Evolutionary conservation across 2,329 filamentous ascomycete species (phyloP), one percentile per base, ranked within the genome.

Genomic region (Sclerotinia borealis): DNA sequence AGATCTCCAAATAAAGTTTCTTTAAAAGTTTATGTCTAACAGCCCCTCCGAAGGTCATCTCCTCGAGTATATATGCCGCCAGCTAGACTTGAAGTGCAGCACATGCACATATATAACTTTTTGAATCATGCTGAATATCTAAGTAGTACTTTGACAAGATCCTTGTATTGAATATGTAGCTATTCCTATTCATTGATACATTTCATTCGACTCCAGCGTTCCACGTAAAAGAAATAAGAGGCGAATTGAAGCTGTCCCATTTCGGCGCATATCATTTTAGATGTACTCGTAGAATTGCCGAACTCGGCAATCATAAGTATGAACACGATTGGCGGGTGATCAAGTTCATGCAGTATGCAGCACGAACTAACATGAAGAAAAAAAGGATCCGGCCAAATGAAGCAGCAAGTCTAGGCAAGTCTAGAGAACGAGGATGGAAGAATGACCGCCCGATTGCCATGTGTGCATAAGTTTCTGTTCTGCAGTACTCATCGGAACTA

Each of bases 371-470:
- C 15, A 25, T 29, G 9, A 11, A 19, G 8, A 47, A 19, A 3
- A 3, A 25, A 27, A 29, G 17, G 19, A 55, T 25, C 17, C 36
- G 37, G 36, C 11, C 17, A 31, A 51, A 34, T 22, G 27, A 61
- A 61, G 8, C 9, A 36, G 48, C 47, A 11, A 52, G 36, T 39
- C 36, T 39, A 11, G 34, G 25, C 4, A 43, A n/a, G 19, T 34
- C 27, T 50, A 25, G 47, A 52, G 8, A 52, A 43, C 37, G 2
- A 15, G 15, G 15, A 59, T 31, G 22, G 43, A 31, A 27, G 25
- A 50, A 59, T 59, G 56, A 50, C 45, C 22, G 52, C 27, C n/a
- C 25, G 36, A 52, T 31, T 43, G 6, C 59, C 37, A 51, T 59
- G 45, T 31, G 17, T 41, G 17, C 36, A 52, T 52, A 41, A 54